phyloP scores from a whole-genome alignment of 2,329 filamentous ascomycete genomes.

The Aspergillus ustus region DNA sequence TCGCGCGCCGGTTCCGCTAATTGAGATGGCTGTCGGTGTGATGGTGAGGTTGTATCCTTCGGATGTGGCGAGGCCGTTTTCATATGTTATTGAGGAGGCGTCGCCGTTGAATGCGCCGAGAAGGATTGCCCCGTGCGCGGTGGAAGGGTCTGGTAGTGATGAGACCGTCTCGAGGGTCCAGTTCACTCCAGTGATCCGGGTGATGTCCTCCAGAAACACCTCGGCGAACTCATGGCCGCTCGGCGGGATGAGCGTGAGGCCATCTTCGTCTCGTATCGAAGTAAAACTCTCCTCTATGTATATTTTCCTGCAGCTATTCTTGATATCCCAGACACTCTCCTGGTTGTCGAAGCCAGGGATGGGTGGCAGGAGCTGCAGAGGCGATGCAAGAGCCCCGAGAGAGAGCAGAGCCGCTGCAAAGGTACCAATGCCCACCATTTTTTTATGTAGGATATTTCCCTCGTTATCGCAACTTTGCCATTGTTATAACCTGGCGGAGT shows the following conservation, averaged over 20 bases:
- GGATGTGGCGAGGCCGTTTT: slow-evolving; percentile 52
- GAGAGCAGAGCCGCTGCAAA: no score
- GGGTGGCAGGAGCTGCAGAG: background rate
- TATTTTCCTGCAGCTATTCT: slow-evolving; percentile 16
- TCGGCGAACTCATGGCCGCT: slow-evolving; percentile 55
- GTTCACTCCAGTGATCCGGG: slow-evolving; percentile 43
- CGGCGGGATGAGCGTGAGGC: slow-evolving; percentile 58
- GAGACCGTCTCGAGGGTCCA: slow-evolving; percentile 50
- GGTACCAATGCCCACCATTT: no score
- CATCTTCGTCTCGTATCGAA: slow-evolving; percentile 46
- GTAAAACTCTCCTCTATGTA: slow-evolving; percentile 51
- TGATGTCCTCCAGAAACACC: slow-evolving; percentile 53
- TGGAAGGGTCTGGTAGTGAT: slow-evolving; percentile 30
- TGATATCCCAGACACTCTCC: background rate
- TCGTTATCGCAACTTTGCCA: background rate
- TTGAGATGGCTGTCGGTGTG: slow-evolving; percentile 41
- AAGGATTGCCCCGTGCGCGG: slow-evolving; percentile 46
- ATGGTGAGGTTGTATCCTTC: slow-evolving; percentile 57
- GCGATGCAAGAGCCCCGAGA: background rate
- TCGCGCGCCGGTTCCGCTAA: slow-evolving; percentile 59
- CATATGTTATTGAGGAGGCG: slow-evolving; percentile 45
- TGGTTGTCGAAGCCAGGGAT: background rate
- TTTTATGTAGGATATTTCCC: no score
- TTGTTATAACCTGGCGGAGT: background rate
- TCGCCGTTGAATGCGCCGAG: slow-evolving; percentile 39